A percentile compares a stretch with the other conserved stretches of the same genome.
Evolutionary conservation across 257 asterid species (phyloP).

Genomic region (Solanum chmielewskii): DNA sequence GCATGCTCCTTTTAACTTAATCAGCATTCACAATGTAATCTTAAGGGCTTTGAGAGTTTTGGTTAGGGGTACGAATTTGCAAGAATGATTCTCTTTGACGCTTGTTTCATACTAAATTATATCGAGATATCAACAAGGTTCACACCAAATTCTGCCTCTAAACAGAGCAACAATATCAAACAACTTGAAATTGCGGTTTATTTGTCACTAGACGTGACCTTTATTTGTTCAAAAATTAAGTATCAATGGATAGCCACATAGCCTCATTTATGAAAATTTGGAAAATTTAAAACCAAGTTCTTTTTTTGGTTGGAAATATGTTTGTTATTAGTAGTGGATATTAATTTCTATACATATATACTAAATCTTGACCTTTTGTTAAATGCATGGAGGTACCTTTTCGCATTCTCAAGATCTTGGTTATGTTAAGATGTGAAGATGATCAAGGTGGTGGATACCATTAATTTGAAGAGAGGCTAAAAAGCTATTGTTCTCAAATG

Average conservation of each 20-base stretch:
- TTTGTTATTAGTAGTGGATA: no score
- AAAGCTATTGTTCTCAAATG: neutral
- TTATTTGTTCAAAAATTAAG: neutral
- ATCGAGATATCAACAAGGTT: neutral
- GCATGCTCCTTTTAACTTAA: no score
- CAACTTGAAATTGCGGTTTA: neutral
- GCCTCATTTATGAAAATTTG: neutral
- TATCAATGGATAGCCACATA: neutral
- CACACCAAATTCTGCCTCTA: neutral
- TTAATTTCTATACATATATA: no score
- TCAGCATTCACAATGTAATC: no score
- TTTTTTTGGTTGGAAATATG: no score
- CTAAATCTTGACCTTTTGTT: no score
- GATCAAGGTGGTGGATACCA: neutral
- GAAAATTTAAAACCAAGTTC: no score
- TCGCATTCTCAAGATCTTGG: neutral
- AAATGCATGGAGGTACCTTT: neutral
- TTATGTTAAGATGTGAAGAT: neutral
- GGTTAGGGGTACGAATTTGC: neutral
- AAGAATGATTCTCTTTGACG: slow-evolving; percentile 8
- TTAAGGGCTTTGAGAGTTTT: no score
- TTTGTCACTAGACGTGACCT: neutral
- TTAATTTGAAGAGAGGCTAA: neutral
- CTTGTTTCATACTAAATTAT: neutral
- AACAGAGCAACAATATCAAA: neutral